Conservation (phyloP, 2,329 filamentous ascomycete species). For the Dryadomyces quercivorus region DNA sequence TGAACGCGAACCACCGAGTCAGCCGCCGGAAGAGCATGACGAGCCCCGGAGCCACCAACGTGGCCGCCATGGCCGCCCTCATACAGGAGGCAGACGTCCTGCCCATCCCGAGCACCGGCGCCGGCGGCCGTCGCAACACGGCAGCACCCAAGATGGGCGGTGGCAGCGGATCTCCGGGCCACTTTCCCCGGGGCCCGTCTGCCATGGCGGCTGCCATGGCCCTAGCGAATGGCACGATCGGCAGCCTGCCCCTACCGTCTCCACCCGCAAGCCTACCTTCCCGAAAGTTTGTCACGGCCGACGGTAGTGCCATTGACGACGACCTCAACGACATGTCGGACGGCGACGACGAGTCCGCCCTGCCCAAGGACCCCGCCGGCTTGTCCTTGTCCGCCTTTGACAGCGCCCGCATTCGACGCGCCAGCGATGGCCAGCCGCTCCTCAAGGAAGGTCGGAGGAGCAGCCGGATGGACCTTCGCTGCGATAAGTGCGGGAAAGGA, state of each 20-base stretch:
- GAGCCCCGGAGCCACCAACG: constrained; percentile 55
- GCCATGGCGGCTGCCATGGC: constrained; percentile 8
- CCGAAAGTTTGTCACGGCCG: constrained; percentile 34
- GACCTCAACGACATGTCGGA: constrained; percentile 51
- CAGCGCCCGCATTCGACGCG: constrained; percentile 37
- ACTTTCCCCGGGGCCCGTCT: background rate
- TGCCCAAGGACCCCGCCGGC: constrained; percentile 27
- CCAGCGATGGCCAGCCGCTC: constrained; percentile 79
- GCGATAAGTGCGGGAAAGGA: constrained; percentile 96
- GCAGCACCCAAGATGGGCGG: constrained; percentile 54
- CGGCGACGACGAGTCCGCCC: constrained; percentile 21
- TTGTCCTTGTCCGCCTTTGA: constrained; percentile 32
- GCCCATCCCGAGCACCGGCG: constrained; percentile 29
- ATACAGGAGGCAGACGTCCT: constrained; percentile 54
- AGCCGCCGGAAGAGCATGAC: constrained; percentile 91
- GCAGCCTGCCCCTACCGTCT: constrained; percentile 49
- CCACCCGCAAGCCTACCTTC: constrained; percentile 58
- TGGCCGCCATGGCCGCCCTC: constrained; percentile 63
- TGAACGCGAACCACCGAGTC: constrained; percentile 74
- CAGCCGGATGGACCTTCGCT: constrained; percentile 77
- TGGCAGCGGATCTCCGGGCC: constrained; percentile 15
- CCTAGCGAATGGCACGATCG: constrained; percentile 19
- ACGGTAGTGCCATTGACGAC: constrained; percentile 55
- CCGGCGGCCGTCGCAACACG: constrained; percentile 50
- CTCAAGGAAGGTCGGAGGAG: constrained; percentile 71